A percentile compares a stretch with the other conserved stretches of the same genome.
Evolutionary conservation across 148 eudicot genomes (phyloP).

Genomic region (Mesembryanthemum crystallinum): DNA sequence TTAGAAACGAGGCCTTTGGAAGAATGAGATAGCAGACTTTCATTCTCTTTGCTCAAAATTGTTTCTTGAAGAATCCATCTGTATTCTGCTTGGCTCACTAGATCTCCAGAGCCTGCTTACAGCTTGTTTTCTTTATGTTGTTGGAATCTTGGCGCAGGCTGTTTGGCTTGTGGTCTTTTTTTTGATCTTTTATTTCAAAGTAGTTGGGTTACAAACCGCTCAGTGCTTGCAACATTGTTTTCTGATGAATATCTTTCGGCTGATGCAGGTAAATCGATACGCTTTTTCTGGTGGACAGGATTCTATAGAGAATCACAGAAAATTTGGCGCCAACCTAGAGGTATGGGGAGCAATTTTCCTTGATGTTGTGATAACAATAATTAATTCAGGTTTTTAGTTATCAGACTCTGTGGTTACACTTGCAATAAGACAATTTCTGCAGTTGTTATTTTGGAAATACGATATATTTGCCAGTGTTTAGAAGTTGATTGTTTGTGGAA

Average conservation of each 20-base stretch:
- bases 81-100: neutral
- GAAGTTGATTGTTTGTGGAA: neutral
- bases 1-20: neutral
- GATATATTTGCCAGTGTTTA: neutral
- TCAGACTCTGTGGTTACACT: neutral
- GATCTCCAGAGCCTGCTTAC: neutral
- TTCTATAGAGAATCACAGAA: slow-evolving; percentile 79
- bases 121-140: neutral
- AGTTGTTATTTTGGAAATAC: neutral
- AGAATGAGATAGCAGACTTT: neutral
- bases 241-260: neutral
- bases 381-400: neutral
- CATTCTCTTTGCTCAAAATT: neutral
- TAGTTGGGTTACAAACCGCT: no score
- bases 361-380: neutral
- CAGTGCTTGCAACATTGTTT: no score
- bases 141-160: neutral
- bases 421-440: neutral
- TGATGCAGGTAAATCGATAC: slow-evolving; percentile 69
- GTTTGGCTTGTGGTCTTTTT: neutral
- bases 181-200: no score
- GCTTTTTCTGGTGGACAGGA: slow-evolving; percentile 99
- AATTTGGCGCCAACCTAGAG: slow-evolving; percentile 92
- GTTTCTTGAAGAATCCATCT: neutral
- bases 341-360: slow-evolving; percentile 29